These are phyloP conservation scores for Intubia oerlemansii DNA, from an alignment of 2,329 filamentous ascomycete species.

Conservation along the genomic window DNA sequence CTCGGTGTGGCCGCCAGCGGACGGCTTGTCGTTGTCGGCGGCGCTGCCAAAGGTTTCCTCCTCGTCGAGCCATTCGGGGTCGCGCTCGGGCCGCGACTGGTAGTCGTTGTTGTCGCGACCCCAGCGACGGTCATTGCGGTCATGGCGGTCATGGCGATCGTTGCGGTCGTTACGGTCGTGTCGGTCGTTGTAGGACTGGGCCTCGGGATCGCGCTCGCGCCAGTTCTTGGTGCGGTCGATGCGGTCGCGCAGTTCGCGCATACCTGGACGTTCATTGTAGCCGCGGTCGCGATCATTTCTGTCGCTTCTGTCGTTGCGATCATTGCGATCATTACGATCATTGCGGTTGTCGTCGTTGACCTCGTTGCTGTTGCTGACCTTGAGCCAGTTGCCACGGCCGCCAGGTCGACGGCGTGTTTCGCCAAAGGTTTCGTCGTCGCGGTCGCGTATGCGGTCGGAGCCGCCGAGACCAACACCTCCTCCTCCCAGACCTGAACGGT, in stretches of 20 bases:
- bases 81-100: slow-evolving; percentile 40
- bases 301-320: slow-evolving; percentile 2
- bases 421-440: too few relatives aligned
- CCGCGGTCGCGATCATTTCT: slow-evolving; percentile 9
- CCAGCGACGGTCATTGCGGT: slow-evolving; percentile 26
- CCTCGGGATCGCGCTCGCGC: slow-evolving; percentile 30
- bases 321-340: too few relatives aligned
- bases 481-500: too few relatives aligned
- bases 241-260: slow-evolving; percentile 26
- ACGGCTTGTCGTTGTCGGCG: slow-evolving; percentile 3
- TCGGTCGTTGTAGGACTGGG: slow-evolving; percentile 11
- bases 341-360: slow-evolving; percentile 12
- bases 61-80: slow-evolving; percentile 81
- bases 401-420: too few relatives aligned
- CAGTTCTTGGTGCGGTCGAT: slow-evolving; percentile 38
- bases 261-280: slow-evolving; percentile 1
- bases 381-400: slow-evolving; percentile 46
- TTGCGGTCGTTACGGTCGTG: slow-evolving; percentile 11
- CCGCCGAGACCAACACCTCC: too few relatives aligned
- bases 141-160: slow-evolving; percentile 26
- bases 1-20: slow-evolving; percentile 45
- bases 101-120: too few relatives aligned
- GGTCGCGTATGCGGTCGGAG: too few relatives aligned
- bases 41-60: not conserved
- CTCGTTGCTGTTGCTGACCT: slow-evolving; percentile 22